Evolutionary conservation across 2,329 filamentous ascomycete genomes (phyloP).

Genomic region (Nemania sp.): DNA sequence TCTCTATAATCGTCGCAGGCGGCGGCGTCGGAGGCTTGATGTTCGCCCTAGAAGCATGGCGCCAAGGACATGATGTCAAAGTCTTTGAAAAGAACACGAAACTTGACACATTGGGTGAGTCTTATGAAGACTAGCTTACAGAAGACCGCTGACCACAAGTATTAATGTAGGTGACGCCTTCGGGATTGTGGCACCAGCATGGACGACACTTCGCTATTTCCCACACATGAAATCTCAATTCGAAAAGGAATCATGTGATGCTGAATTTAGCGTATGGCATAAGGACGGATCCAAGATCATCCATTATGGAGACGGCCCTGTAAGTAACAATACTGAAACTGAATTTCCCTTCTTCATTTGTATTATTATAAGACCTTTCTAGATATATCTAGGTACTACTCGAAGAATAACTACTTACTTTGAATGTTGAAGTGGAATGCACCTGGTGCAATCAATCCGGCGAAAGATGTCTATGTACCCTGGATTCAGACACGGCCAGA

Average conservation of each 20-base stretch:
- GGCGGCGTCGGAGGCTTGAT: constrained; percentile 34
- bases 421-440: constrained; percentile 16
- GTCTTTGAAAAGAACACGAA: constrained; percentile 33
- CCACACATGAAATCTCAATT: constrained; percentile 29
- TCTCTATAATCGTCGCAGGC: constrained; percentile 33
- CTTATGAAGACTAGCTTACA: background rate
- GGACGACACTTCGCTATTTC: constrained; percentile 22
- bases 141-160: too few species aligned
- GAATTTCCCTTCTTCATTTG: too few species aligned
- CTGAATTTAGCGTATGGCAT: background rate
- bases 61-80: constrained; percentile 38
- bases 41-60: constrained; percentile 39
- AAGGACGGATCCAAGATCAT: too few species aligned
- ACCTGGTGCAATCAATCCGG: constrained; percentile 1
- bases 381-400: too few species aligned
- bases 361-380: too few species aligned
- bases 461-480: constrained; percentile 23
- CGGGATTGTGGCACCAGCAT: constrained; percentile 6
- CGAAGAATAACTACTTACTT: background rate
- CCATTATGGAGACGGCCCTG: too few species aligned
- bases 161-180: too few species aligned
- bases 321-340: too few species aligned
- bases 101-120: constrained; percentile 20
- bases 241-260: constrained; percentile 20
- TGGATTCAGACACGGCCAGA: constrained; percentile 18